Conservation (phyloP, 2,329 filamentous ascomycete genomes). For the Akanthomyces lecanii region DNA sequence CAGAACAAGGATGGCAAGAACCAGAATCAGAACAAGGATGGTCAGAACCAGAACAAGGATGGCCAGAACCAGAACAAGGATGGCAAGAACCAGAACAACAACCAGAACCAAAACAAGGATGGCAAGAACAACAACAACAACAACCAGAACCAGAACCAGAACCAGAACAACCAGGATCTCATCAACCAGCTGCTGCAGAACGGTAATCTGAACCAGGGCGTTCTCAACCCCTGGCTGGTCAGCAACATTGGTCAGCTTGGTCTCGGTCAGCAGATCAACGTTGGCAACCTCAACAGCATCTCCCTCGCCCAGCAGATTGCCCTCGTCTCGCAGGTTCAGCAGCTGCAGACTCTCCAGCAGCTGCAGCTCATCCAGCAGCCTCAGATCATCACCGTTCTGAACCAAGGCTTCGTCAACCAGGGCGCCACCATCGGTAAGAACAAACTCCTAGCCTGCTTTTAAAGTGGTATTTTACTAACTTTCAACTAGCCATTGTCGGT, state of each 20-base stretch:
- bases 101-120: slow-evolving; percentile 13
- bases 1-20: background rate
- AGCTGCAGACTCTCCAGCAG: slow-evolving; percentile 25
- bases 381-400: slow-evolving; percentile 24
- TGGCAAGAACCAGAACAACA: background rate
- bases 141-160: slow-evolving; percentile 10
- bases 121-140: slow-evolving; percentile 15
- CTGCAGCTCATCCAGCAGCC: slow-evolving; percentile 23
- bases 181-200: slow-evolving; percentile 18
- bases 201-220: slow-evolving; percentile 18
- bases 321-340: slow-evolving; percentile 26
- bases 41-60: background rate
- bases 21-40: background rate
- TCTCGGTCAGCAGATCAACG: slow-evolving; percentile 25
- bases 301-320: slow-evolving; percentile 26
- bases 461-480: background rate
- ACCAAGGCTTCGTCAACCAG: slow-evolving; percentile 22
- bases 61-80: background rate
- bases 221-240: slow-evolving; percentile 22
- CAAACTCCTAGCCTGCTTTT: too few species aligned
- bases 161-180: slow-evolving; percentile 23
- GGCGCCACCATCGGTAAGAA: slow-evolving; percentile 21
- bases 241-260: slow-evolving; percentile 28
- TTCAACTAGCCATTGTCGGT: background rate
- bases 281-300: slow-evolving; percentile 26